Percentiles rank a stretch among this genome's conserved stretches.
These are phyloP conservation scores for Mortierella sp. DNA, from an alignment of 371 early-diverging fungal genomes.

Conservation along the genomic window DNA sequence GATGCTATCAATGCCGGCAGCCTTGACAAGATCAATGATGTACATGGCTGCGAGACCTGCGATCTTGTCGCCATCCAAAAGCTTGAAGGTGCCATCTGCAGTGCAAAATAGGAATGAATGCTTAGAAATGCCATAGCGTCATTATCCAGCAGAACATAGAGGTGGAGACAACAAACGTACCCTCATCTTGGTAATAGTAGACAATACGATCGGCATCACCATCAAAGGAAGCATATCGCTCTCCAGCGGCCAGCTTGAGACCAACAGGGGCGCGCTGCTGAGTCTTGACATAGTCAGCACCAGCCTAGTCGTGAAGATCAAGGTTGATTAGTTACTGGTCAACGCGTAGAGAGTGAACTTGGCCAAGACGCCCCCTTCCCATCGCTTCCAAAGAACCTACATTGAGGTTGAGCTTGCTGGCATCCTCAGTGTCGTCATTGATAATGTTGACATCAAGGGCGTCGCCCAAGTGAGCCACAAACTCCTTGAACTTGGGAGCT, in stretches of 20 bases:
- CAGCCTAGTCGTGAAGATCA: slow-evolving; percentile 69
- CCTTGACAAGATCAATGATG: slow-evolving; percentile 87
- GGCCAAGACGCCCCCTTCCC: no score
- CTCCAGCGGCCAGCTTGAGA: slow-evolving; percentile 66
- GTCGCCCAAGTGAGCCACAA: slow-evolving; percentile 75
- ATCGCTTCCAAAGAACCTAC: slow-evolving; percentile 61
- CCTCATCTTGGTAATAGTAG: slow-evolving; percentile 87
- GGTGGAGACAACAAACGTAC: slow-evolving; percentile 44
- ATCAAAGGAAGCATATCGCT: slow-evolving; percentile 92
- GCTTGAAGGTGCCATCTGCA: slow-evolving; percentile 77
- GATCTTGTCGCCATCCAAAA: slow-evolving; percentile 99
- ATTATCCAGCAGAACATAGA: not conserved
- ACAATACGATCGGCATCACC: slow-evolving; percentile 99
- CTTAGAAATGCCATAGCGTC: not conserved
- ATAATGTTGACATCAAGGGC: slow-evolving; percentile 70
- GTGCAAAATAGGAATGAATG: not conserved
- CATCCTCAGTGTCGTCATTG: slow-evolving; percentile 76
- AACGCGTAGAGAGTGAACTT: no score
- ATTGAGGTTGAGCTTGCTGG: slow-evolving; percentile 86
- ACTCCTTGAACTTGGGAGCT: slow-evolving; percentile 88
- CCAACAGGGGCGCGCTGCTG: slow-evolving; percentile 86
- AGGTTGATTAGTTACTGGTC: not conserved
- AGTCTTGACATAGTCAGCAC: slow-evolving; percentile 98
- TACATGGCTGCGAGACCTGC: slow-evolving; percentile 92
- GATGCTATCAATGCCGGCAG: slow-evolving; percentile 79